Evolutionary conservation across 106 monocot species (phyloP).

Genomic region (Phalaenopsis aphrodite): DNA sequence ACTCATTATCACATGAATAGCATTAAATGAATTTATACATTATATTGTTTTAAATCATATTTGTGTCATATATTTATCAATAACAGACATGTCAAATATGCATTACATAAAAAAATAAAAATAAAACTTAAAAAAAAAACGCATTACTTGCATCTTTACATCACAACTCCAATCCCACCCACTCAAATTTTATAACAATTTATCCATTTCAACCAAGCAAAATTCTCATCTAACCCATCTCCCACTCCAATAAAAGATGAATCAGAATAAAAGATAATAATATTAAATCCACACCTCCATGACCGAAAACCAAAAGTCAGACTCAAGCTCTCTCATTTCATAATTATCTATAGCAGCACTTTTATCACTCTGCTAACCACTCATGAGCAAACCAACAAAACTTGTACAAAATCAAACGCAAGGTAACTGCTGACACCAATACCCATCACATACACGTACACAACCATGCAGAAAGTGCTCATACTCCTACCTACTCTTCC

Average conservation of each 20-base stretch:
- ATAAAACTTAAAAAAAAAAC: too few species aligned
- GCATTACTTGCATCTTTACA: too few species aligned
- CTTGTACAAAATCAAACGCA: neutral
- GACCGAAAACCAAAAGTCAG: neutral
- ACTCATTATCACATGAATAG: too few species aligned
- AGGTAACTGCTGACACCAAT: neutral
- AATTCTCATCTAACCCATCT: neutral
- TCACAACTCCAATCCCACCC: too few species aligned
- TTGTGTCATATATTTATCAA: too few species aligned
- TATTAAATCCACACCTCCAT: neutral
- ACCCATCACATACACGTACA: neutral
- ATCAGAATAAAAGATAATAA: neutral
- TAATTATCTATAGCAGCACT: neutral
- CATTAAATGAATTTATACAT: too few species aligned
- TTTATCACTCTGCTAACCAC: neutral
- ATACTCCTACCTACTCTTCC: conserved; percentile 8
- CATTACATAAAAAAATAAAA: too few species aligned
- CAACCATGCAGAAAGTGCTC: neutral
- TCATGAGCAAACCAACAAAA: neutral
- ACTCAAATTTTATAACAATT: too few species aligned
- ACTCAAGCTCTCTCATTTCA: neutral
- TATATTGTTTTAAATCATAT: too few species aligned
- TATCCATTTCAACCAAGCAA: neutral
- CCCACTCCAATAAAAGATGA: neutral
- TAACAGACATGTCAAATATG: too few species aligned